These are phyloP conservation scores for Termitomyces sp. DNA, from an alignment of 768 basidiomycete genomes.

Conservation along the genomic window DNA sequence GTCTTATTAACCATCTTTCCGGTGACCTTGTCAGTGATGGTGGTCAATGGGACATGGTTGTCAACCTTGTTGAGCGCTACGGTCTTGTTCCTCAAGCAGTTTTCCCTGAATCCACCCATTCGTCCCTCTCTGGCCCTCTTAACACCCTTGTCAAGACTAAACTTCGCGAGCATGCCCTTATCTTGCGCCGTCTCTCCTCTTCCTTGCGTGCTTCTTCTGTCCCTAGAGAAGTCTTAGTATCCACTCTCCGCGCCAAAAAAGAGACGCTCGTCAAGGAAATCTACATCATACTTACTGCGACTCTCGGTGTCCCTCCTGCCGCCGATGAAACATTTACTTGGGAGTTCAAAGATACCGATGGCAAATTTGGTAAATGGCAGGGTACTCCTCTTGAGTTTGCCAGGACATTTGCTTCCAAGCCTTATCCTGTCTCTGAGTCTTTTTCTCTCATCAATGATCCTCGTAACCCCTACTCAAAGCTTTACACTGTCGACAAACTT, in stretches of 20 bases:
- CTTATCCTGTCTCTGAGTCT: constrained; percentile 57
- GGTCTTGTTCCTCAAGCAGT: constrained; percentile 81
- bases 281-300: constrained; percentile 78
- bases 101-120: constrained; percentile 84
- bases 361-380: constrained; percentile 68
- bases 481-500: constrained; percentile 90
- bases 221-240: constrained; percentile 39
- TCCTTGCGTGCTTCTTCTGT: constrained; percentile 45
- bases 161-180: constrained; percentile 85
- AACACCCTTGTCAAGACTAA: constrained; percentile 83
- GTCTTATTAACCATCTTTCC: constrained; percentile 74
- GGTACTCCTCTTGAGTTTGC: constrained; percentile 83
- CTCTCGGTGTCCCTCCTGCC: constrained; percentile 80
- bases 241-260: constrained; percentile 73
- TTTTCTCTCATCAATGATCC: constrained; percentile 97
- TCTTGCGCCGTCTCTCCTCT: constrained; percentile 59
- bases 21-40: constrained; percentile 81
- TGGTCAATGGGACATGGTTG: constrained; percentile 93
- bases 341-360: constrained; percentile 85
- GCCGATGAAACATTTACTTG: constrained; percentile 70
- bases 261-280: constrained; percentile 80
- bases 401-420: constrained; percentile 52
- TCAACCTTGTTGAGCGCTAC: constrained; percentile 58
- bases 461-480: constrained; percentile 71
- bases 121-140: constrained; percentile 64